Conservation (phyloP, 495 filamentous ascomycete species). For the Penicillium cataractarum region DNA sequence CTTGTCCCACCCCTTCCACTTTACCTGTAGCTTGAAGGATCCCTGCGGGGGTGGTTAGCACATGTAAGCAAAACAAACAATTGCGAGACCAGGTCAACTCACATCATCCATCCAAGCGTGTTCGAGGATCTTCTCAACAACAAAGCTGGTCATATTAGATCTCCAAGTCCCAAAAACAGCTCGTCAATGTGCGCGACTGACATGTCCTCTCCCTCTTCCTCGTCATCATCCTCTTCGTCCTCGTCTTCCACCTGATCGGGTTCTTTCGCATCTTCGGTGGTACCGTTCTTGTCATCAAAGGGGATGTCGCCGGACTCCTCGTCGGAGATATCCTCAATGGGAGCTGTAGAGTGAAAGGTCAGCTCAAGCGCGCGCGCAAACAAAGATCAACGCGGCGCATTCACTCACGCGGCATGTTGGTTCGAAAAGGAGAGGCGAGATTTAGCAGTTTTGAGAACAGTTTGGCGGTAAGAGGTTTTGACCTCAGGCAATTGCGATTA, state of each 20-base stretch:
- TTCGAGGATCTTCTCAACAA: conserved; percentile 60
- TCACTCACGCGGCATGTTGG: conserved; percentile 47
- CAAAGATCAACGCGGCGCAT: conserved; percentile 18
- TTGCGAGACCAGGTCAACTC: conserved; percentile 11
- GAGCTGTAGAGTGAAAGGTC: conserved; percentile 34
- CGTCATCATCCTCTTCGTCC: conserved; percentile 35
- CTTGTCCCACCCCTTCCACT: conserved; percentile 66
- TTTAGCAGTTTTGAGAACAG: conserved; percentile 39
- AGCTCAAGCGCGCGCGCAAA: conserved; percentile 16
- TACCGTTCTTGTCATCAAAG: conserved; percentile 33
- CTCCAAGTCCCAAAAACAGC: not conserved
- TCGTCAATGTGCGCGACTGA: conserved; percentile 24
- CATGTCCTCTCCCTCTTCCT: conserved; percentile 37
- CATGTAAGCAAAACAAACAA: not conserved
- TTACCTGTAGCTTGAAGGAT: conserved; percentile 53
- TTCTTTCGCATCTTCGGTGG: conserved; percentile 16
- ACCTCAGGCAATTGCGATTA: conserved; percentile 6
- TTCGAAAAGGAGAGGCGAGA: conserved; percentile 26
- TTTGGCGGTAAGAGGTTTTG: conserved; percentile 29
- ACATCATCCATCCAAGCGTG: conserved; percentile 51
- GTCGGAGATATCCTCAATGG: conserved; percentile 48
- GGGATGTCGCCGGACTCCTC: conserved; percentile 52
- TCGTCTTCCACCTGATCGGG: conserved; percentile 25
- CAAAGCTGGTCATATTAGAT: conserved; percentile 54
- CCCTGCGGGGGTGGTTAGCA: conserved; percentile 39